Conservation (phyloP, 1,284 basidiomycete genomes). For the Moniliophthora roreri region DNA sequence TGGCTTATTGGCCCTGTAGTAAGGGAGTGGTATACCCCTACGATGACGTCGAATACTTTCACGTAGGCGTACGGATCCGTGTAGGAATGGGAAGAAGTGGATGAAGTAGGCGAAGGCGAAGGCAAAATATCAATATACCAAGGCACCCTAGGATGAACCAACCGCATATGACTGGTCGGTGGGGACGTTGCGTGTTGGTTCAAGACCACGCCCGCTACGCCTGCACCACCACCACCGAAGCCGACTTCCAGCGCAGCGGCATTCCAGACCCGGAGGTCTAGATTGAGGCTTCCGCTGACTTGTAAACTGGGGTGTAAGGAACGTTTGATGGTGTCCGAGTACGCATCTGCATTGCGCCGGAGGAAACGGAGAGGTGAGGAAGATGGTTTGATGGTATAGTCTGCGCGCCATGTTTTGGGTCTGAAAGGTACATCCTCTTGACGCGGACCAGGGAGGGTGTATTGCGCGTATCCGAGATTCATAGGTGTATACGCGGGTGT, state of each 20-base stretch:
- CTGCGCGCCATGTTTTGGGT: background rate
- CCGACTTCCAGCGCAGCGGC: background rate
- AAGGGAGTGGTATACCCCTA: background rate
- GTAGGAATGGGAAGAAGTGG: too few species aligned
- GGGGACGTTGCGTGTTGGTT: background rate
- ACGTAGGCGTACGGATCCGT: background rate
- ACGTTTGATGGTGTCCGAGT: too few species aligned
- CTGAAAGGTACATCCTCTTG: background rate
- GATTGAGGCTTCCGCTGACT: background rate
- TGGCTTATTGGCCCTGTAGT: background rate
- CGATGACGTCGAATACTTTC: background rate
- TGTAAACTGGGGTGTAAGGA: too few species aligned
- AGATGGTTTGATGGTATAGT: background rate
- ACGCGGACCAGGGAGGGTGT: too few species aligned
- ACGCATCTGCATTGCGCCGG: too few species aligned
- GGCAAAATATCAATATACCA: slow-evolving; percentile 1
- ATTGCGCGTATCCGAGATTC: too few species aligned
- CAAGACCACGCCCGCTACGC: background rate
- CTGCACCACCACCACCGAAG: too few species aligned
- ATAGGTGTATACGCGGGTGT: too few species aligned
- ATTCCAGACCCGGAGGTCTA: background rate
- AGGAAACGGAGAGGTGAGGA: background rate
- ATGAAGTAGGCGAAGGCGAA: too few species aligned
- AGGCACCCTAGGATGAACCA: background rate
- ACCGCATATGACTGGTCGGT: background rate